Evolutionary conservation across 306 rosid species (phyloP).

Genomic region (Vigna radiata): DNA sequence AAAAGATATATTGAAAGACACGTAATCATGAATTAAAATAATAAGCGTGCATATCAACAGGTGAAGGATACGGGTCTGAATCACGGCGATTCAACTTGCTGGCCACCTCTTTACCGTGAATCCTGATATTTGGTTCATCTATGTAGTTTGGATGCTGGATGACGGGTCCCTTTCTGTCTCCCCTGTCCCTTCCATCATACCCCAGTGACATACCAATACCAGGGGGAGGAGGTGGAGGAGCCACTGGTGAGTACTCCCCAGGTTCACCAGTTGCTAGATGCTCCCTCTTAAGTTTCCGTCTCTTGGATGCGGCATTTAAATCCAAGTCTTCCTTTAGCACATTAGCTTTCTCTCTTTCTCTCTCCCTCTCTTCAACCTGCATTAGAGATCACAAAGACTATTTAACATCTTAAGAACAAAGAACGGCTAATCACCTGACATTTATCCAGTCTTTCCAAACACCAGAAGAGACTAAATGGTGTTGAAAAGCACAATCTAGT

Average conservation of each 20-base stretch:
- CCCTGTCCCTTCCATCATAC: conserved; percentile 91
- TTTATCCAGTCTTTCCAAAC: conserved; percentile 17
- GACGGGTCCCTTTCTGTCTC: conserved; percentile 82
- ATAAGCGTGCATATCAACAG: conserved; percentile 4
- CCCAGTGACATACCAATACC: conserved; percentile 67
- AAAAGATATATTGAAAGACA: neutral
- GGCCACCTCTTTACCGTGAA: conserved; percentile 81
- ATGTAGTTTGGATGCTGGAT: conserved; percentile 71
- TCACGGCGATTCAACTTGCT: conserved; percentile 92
- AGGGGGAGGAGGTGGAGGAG: conserved; percentile 70
- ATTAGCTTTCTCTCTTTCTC: conserved; percentile 83
- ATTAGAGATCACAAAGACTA: conserved; percentile 26
- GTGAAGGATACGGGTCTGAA: conserved; percentile 77
- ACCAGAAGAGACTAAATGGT: neutral
- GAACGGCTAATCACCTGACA: conserved; percentile 6
- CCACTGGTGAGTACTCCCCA: conserved; percentile 93
- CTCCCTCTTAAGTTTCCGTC: conserved; percentile 93
- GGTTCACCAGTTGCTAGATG: conserved; percentile 76
- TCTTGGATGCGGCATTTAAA: conserved; percentile 76
- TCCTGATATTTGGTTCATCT: conserved; percentile 81
- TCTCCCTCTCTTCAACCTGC: conserved; percentile 70
- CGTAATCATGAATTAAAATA: neutral
- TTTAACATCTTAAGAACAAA: conserved; percentile 2
- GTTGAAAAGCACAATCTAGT: neutral
- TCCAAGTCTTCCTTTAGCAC: conserved; percentile 85